A percentile compares a stretch with the other conserved stretches of the same genome.
These are phyloP conservation scores for Podosphaera xanthii DNA, from an alignment of 2,329 filamentous ascomycete species.

Conservation along the genomic window DNA sequence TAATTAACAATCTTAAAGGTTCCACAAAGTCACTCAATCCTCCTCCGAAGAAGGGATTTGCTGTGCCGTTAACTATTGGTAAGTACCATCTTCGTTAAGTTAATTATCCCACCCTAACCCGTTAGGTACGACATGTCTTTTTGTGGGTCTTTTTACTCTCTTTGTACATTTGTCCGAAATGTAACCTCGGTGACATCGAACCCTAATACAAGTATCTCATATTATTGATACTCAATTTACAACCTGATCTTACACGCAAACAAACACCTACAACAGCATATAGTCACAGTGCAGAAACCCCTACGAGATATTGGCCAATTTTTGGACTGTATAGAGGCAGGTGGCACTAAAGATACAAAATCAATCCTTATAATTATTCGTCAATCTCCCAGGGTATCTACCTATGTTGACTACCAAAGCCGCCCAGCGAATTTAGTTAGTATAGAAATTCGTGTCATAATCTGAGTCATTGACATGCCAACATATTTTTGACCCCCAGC, in stretches of 20 bases:
- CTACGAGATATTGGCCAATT: background rate
- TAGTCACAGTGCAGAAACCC: background rate
- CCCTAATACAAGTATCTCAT: too few species aligned
- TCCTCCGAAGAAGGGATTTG: conserved; percentile 47
- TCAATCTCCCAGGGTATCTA: too few species aligned
- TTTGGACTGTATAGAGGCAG: too few species aligned
- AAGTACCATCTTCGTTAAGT: conserved; percentile 9
- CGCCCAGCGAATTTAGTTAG: too few species aligned
- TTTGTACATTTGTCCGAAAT: conserved; percentile 12
- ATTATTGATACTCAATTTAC: too few species aligned
- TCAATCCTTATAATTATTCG: too few species aligned
- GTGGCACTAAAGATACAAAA: too few species aligned
- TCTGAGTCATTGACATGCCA: too few species aligned
- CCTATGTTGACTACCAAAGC: too few species aligned
- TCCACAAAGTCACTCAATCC: conserved; percentile 60
- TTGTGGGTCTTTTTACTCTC: conserved; percentile 40
- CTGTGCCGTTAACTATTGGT: conserved; percentile 67
- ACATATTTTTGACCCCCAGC: too few species aligned
- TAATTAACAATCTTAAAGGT: conserved; percentile 22
- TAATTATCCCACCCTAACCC: background rate
- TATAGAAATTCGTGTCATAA: too few species aligned
- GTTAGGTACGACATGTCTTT: conserved; percentile 62
- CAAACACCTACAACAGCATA: background rate
- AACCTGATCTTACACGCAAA: too few species aligned
- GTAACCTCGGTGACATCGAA: conserved; percentile 2